phyloP scores from a whole-genome alignment of 805 yeast species.

The Suhomyces sp. region DNA sequence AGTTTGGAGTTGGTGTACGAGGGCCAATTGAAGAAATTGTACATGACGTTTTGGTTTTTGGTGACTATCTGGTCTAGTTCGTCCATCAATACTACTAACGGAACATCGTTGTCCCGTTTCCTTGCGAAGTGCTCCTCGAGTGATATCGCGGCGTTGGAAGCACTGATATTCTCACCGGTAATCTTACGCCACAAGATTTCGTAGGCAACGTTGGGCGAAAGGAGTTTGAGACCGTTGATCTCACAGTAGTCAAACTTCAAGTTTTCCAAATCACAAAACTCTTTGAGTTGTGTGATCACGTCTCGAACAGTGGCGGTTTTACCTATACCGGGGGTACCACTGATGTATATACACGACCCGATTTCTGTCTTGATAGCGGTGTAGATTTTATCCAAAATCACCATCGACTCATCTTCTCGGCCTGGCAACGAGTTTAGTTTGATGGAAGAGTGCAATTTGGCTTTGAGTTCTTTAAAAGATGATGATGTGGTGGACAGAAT shows the following conservation, averaged over 20 bases:
- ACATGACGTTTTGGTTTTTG: conserved; percentile 79
- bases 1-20: conserved; percentile 73
- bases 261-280: conserved; percentile 24
- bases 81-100: conserved; percentile 78
- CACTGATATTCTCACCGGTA: conserved; percentile 52
- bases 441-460: conserved; percentile 43
- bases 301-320: conserved; percentile 92
- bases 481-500: conserved; percentile 7
- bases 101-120: conserved; percentile 21
- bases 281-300: conserved; percentile 66
- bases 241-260: conserved; percentile 70
- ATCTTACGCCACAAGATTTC: conserved; percentile 79
- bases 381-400: conserved; percentile 65
- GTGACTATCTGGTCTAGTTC: conserved; percentile 92
- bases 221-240: conserved; percentile 84
- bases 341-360: conserved; percentile 84
- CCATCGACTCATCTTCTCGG: conserved; percentile 77
- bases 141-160: conserved; percentile 61
- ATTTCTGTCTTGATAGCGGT: conserved; percentile 64
- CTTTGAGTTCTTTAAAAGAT: conserved; percentile 37
- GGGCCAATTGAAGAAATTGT: conserved; percentile 98
- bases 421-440: conserved; percentile 66
- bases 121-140: conserved; percentile 67
- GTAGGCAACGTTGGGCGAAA: conserved; percentile 77
- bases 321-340: conserved; percentile 98